A percentile compares a stretch with the other conserved stretches of the same genome.
phyloP scores from a whole-genome alignment of 2,329 filamentous ascomycete species.

The Talaromyces sp. region DNA sequence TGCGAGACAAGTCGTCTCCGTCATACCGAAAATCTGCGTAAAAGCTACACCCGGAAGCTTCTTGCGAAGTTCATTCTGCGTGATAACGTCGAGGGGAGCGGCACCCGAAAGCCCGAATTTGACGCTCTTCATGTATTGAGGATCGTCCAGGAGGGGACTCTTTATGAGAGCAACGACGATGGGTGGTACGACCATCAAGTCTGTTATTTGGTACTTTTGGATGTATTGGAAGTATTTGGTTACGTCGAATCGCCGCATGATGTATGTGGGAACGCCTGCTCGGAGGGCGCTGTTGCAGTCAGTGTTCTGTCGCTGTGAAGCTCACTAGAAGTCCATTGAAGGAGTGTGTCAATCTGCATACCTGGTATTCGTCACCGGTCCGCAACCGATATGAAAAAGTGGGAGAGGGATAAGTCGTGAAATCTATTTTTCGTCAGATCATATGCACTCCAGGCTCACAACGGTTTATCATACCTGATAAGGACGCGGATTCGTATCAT shows the following conservation, averaged over 20 bases:
- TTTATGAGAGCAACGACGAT: slow-evolving; percentile 1
- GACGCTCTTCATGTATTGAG: slow-evolving; percentile 1
- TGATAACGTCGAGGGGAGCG: not conserved
- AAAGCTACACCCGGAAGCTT: not conserved
- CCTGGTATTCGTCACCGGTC: not conserved
- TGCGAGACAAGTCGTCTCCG: slow-evolving; percentile 51
- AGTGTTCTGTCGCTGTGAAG: slow-evolving; percentile 9
- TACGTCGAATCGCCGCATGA: slow-evolving; percentile 66
- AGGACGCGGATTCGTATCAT: not conserved
- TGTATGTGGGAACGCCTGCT: slow-evolving; percentile 57
- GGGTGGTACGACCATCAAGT: not conserved
- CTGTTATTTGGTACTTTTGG: slow-evolving; percentile 2
- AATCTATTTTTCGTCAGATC: not conserved
- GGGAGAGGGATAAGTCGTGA: not conserved
- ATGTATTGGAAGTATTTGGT: slow-evolving; percentile 59
- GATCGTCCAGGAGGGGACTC: not conserved
- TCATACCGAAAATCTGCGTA: slow-evolving; percentile 54
- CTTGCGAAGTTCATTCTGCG: not conserved
- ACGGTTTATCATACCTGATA: not conserved
- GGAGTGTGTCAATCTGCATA: not conserved
- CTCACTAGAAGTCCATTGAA: not conserved
- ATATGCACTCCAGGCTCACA: not conserved
- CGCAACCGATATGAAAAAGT: not conserved
- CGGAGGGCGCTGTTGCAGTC: slow-evolving; percentile 53
- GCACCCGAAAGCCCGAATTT: not conserved